Conservation (phyloP, 2,329 filamentous ascomycete genomes). For the Furcasterigmium sp. region DNA sequence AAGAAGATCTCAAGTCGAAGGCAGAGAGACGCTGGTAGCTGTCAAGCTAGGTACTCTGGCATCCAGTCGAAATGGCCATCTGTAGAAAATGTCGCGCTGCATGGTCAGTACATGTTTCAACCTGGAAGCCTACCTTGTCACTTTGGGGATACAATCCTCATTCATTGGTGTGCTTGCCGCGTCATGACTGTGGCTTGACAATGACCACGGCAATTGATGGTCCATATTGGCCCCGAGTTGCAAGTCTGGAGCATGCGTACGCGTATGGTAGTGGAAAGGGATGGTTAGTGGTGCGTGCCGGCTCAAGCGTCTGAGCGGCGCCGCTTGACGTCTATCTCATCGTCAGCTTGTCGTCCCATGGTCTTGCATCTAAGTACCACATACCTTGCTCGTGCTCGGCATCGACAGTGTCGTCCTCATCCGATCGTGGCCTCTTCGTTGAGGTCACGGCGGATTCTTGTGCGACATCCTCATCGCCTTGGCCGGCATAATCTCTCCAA, state of each 20-base stretch:
- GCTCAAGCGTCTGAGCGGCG: conserved; percentile 4
- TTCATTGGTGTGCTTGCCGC: too few relatives aligned
- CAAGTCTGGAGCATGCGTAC: too few relatives aligned
- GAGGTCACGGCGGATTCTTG: conserved; percentile 7
- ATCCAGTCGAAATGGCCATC: too few relatives aligned
- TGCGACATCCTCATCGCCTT: conserved; percentile 7
- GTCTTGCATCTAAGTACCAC: not conserved
- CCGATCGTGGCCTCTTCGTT: conserved; percentile 15
- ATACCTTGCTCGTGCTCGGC: conserved; percentile 16
- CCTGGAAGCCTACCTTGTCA: not conserved
- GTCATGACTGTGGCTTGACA: too few relatives aligned
- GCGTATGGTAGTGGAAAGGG: too few relatives aligned
- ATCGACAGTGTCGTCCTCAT: conserved; percentile 15
- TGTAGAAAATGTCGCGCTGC: not conserved
- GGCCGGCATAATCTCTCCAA: conserved; percentile 17
- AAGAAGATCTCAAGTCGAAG: not conserved
- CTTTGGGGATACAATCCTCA: too few relatives aligned
- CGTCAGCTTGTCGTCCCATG: conserved; percentile 7
- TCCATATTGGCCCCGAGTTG: too few relatives aligned
- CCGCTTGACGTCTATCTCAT: conserved; percentile 17
- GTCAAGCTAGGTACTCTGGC: too few relatives aligned
- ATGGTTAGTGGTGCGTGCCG: too few relatives aligned
- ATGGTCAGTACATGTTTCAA: not conserved
- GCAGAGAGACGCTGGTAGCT: too few relatives aligned
- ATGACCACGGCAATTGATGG: too few relatives aligned